Evolutionary conservation across 345 rosid genomes (phyloP), one percentile per base, ranked within the genome.

Genomic region (Microthlaspi erraticum): DNA sequence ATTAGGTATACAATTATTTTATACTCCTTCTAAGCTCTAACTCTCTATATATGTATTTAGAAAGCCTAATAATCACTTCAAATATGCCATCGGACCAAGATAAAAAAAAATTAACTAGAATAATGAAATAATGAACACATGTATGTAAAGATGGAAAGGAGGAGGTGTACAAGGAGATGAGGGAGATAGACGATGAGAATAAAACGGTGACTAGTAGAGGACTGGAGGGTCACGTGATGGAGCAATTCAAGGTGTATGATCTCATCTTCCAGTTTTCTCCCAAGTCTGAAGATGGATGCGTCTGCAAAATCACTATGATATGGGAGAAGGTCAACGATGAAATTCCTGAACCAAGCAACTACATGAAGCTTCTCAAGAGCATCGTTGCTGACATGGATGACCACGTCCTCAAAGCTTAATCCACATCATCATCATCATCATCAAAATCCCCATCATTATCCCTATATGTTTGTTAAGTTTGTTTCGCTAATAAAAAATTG

Each of bases 301-400:
- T 37, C 18, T 52, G 78, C 56, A 74, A 74, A 67, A 60, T 74
- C 73, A 74, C 73, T 50, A 5, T 74, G 0, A 13, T 66, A 1
- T 74, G 78, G 78, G 78, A 74, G 78, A 74, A 74, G 48, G 68
- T 62, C 12, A 60, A 67, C 54, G 73, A 74, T 43, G 73, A 74
- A 0, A 43, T 13, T 3, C 78, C 78, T 4, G 78, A 74, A 44
- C 78, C 78, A 34, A 74, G 68, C 56, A 3, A 5, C 42, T 67
- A 67, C 56, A 66, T 74, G 73, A 74, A 67, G n/a, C 68, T 74
- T 16, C 29, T 51, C 68, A 74, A 74, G 73, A 67, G 42, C 67
- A 0, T 74, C 56, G 73, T 67, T 20, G 42, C 73, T 23, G 78
- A 67, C 33, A 66, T 74, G 78, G 63, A 67, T 19, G 4, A 67